A percentile compares a stretch with the other conserved stretches of the same genome.
These are phyloP conservation scores for Sophora flavescens DNA, from an alignment of 306 rosid species.

Conservation along the genomic window DNA sequence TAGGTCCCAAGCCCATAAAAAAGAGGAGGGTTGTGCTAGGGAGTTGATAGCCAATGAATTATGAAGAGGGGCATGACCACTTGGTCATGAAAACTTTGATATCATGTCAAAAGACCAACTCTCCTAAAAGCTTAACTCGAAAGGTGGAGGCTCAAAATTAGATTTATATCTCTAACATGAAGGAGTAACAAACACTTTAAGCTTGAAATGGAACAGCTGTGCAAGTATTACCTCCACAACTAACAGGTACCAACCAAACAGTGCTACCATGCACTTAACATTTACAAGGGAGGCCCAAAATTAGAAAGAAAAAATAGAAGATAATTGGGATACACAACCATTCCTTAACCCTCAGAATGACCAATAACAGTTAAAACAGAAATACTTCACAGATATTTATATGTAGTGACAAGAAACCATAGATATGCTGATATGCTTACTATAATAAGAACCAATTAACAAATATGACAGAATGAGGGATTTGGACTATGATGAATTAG, in stretches of 20 bases:
- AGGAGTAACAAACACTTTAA: neutral
- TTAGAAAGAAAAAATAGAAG: conserved; percentile 8
- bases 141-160: conserved; percentile 13
- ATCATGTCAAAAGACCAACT: neutral
- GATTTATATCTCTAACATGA: conserved; percentile 9
- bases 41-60: no score
- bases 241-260: neutral
- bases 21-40: neutral
- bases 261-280: neutral
- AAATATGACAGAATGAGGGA: neutral
- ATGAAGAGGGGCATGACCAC: neutral
- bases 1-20: no score
- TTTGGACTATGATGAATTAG: conserved; percentile 16
- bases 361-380: neutral
- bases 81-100: neutral
- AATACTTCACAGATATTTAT: neutral
- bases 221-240: conserved; percentile 8
- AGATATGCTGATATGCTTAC: conserved; percentile 24
- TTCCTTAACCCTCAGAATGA: conserved; percentile 12
- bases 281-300: conserved; percentile 5
- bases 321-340: neutral
- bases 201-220: conserved; percentile 10
- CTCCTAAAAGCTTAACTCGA: neutral
- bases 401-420: neutral
- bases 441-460: neutral